Percentiles rank a stretch among this genome's conserved stretches.
Conservation (phyloP, 1,139 yeast species). For the Nakaseomyces nivariensis region DNA sequence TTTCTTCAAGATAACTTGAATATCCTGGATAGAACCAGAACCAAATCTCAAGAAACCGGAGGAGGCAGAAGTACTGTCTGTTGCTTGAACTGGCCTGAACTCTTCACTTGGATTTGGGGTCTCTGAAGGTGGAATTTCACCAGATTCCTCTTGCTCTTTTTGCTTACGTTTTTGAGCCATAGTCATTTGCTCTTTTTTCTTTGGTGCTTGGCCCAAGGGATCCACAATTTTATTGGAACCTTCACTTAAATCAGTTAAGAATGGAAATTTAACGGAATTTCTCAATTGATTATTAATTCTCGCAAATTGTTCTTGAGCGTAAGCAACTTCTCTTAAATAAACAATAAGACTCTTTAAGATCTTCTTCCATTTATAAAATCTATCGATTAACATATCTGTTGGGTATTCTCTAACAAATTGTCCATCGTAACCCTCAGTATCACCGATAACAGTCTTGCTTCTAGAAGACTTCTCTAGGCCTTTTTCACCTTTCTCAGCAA, state of each 20-base stretch:
- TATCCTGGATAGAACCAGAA: conserved; percentile 41
- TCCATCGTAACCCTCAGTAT: conserved; percentile 13
- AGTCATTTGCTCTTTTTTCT: conserved; percentile 19
- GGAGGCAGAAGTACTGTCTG: conserved; percentile 26
- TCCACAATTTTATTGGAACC: conserved; percentile 28
- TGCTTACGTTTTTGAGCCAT: conserved; percentile 14
- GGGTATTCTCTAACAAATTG: conserved; percentile 29
- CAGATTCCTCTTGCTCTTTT: conserved; percentile 9
- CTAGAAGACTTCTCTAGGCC: conserved; percentile 3
- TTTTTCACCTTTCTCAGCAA: conserved; percentile 6
- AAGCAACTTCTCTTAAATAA: conserved; percentile 52
- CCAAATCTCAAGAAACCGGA: conserved; percentile 44
- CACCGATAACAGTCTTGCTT: conserved; percentile 7
- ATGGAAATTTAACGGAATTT: conserved; percentile 50
- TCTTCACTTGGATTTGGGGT: conserved; percentile 1
- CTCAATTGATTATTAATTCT: conserved; percentile 54
- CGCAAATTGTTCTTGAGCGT: conserved; percentile 61
- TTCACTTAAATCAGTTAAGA: conserved; percentile 32
- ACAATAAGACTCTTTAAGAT: conserved; percentile 51
- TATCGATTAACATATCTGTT: conserved; percentile 34
- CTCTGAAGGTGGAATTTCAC: background rate
- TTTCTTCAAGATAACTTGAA: conserved; percentile 38
- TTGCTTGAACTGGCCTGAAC: conserved; percentile 7
- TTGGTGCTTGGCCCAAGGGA: conserved; percentile 21
- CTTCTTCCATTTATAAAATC: conserved; percentile 65